Percentiles rank a stretch among this genome's conserved stretches.
Evolutionary conservation across 495 filamentous ascomycete genomes (phyloP).

Genomic region (Sporormia fimetaria): DNA sequence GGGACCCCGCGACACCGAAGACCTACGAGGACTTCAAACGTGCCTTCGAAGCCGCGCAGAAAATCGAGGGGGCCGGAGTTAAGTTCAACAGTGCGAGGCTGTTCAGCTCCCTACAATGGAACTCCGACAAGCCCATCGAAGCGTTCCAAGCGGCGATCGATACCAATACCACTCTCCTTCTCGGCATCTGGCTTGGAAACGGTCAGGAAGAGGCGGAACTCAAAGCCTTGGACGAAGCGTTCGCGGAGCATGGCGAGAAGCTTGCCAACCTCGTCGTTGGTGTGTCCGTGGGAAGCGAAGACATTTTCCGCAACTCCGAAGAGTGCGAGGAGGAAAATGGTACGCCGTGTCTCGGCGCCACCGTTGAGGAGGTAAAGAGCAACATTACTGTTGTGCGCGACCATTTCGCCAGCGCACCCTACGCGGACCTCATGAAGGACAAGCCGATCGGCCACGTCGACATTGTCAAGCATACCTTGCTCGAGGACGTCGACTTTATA

Average conservation of each 20-base stretch:
- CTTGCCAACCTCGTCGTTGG: constrained; percentile 55
- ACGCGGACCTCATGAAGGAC: background rate
- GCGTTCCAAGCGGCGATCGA: constrained; percentile 41
- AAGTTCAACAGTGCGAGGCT: constrained; percentile 55
- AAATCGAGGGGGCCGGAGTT: constrained; percentile 50
- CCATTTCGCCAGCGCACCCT: background rate
- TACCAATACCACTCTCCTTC: constrained; percentile 45
- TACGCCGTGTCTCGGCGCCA: constrained; percentile 1
- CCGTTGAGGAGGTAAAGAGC: constrained; percentile 1
- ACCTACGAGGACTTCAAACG: constrained; percentile 49
- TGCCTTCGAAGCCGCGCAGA: constrained; percentile 55
- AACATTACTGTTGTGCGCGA: constrained; percentile 1
- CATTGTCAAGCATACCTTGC: background rate
- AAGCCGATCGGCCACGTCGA: constrained; percentile 11
- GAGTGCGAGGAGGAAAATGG: constrained; percentile 36
- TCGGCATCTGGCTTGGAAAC: constrained; percentile 59
- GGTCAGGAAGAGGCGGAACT: constrained; percentile 52
- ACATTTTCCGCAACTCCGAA: constrained; percentile 62
- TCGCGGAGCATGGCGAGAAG: constrained; percentile 43
- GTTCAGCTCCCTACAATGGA: constrained; percentile 46
- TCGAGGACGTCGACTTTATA: constrained; percentile 38
- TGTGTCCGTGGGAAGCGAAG: constrained; percentile 78
- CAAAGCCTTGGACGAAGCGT: constrained; percentile 49
- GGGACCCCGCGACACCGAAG: constrained; percentile 47
- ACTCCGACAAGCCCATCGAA: constrained; percentile 41